Percentiles rank a stretch among this genome's conserved stretches.
phyloP scores from a whole-genome alignment of 192 early-diverging fungal species.

The Coemansia sp. region DNA sequence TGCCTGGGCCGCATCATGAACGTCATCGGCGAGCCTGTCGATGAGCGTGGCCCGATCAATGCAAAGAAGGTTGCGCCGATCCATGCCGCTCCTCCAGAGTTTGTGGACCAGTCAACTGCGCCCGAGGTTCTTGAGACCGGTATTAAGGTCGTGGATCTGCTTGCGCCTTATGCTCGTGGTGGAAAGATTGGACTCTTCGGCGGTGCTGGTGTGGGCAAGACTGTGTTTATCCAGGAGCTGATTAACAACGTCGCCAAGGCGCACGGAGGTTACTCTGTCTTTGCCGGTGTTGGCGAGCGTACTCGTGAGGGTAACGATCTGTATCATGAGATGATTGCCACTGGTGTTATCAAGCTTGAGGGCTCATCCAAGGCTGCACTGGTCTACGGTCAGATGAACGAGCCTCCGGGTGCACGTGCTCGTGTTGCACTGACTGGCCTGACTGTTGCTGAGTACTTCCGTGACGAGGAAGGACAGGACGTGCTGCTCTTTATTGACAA shows the following conservation, averaged over 20 bases:
- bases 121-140: slow-evolving; percentile 95
- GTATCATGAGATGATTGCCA: slow-evolving; percentile 97
- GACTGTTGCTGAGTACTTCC: slow-evolving; percentile 99
- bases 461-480: slow-evolving; percentile 99
- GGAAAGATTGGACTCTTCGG: slow-evolving; percentile 99
- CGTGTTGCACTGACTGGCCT: slow-evolving; percentile 96
- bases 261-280: slow-evolving; percentile 98
- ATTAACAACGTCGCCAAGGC: slow-evolving; percentile 99
- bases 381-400: slow-evolving; percentile 99
- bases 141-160: slow-evolving; percentile 98
- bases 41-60: slow-evolving; percentile 95
- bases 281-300: slow-evolving; percentile 98
- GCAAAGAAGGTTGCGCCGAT: slow-evolving; percentile 84
- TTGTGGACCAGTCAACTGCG: slow-evolving; percentile 92
- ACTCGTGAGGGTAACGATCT: slow-evolving; percentile 99
- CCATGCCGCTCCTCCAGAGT: slow-evolving; percentile 89
- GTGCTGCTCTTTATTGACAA: slow-evolving; percentile 99
- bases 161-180: slow-evolving; percentile 95
- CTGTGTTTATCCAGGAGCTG: slow-evolving; percentile 98
- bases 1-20: slow-evolving; percentile 98
- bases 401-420: slow-evolving; percentile 97
- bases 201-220: slow-evolving; percentile 99
- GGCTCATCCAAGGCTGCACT: slow-evolving; percentile 93
- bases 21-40: slow-evolving; percentile 98
- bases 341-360: slow-evolving; percentile 95